Base-by-base conservation (phyloP, 2,329 filamentous ascomycete species). In the Diaporthe amygdali region DNA sequence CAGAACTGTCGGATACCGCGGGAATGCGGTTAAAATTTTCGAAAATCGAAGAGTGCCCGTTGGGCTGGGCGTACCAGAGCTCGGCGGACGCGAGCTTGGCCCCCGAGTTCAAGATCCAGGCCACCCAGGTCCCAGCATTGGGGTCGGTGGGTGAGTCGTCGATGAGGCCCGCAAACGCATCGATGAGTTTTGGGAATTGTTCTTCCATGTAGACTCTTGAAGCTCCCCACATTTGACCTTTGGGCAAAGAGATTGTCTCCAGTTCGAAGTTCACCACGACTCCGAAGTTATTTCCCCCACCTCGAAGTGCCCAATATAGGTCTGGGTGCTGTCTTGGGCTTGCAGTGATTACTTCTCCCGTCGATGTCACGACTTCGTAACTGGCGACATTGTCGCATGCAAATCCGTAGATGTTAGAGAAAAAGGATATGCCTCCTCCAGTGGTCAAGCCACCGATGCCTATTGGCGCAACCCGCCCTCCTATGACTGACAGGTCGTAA, bases 231-330 rank as follows among this genome's bases (percentile, higher is more conserved):
- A 86, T 77, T 2, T 77, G 39, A 15, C 79, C 81, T 9, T 77
- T 69, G 1, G 72, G 73, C 49, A 74, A 80, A 1, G 79, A 76
- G 55, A 81, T 79, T 0, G 82, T 82, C 15, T 77, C 77, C 17
- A 86, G 76, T 27, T 84, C 81, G 77, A 90, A 83, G 12, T 85
- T 85, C 12, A 84, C 81, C 5, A 90, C 86, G 5, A 91, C 81
- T n/a, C 85, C 89, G 73, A 88, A 90, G 56, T 85, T 90, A 41
- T 87, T 87, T 2, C 88, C 86, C 3, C 87, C 86, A 22, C 88
- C 87, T 46, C 83, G 81, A 1, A 90, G 81, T 2, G 88, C 89
- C 86, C 87, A 90, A 78, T 87, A 90, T 1, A 91, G 80, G 68
- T 90, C 88, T 0, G 81, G 70, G 69, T 89, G 82, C 25, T 84